Conservation (phyloP, 2,329 filamentous ascomycete species). For the Lecanoromycetidae sp. region DNA sequence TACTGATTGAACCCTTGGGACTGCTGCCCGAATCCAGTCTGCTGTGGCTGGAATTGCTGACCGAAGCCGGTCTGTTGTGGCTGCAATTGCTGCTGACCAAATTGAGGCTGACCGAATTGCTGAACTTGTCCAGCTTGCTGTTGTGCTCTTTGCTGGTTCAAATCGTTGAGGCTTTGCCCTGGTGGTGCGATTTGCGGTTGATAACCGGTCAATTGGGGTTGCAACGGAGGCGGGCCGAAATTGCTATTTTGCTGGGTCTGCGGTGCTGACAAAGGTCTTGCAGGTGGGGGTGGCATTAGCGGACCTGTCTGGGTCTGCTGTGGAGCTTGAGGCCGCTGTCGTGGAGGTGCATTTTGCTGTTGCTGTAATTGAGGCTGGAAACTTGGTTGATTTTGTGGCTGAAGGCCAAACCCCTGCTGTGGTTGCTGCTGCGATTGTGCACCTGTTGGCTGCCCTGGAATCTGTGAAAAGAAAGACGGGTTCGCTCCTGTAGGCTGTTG, state of each 20-base stretch:
- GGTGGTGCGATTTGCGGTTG: slow-evolving; percentile 50
- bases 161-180: slow-evolving; percentile 65
- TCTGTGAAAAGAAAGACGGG: slow-evolving; percentile 40
- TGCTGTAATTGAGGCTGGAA: slow-evolving; percentile 17
- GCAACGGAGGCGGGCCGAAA: slow-evolving; percentile 62
- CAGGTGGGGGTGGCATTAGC: slow-evolving; percentile 65
- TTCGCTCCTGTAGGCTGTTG: slow-evolving; percentile 32
- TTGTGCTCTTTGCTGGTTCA: slow-evolving; percentile 55
- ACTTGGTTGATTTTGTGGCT: slow-evolving; percentile 3
- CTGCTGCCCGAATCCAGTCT: slow-evolving; percentile 31
- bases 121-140: no score
- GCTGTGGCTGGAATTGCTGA: slow-evolving; percentile 23
- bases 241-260: slow-evolving; percentile 62
- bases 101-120: slow-evolving; percentile 35
- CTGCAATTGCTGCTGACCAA: slow-evolving; percentile 24
- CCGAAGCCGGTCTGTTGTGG: slow-evolving; percentile 54
- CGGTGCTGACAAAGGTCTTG: slow-evolving; percentile 75
- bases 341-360: slow-evolving; percentile 31
- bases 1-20: slow-evolving; percentile 24
- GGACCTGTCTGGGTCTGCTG: slow-evolving; percentile 38
- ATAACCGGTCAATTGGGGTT: slow-evolving; percentile 73
- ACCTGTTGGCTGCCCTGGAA: slow-evolving; percentile 24
- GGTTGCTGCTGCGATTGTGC: slow-evolving; percentile 8
- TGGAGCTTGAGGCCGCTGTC: slow-evolving; percentile 62
- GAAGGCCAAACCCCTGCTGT: slow-evolving; percentile 7